Evolutionary conservation across 1,284 basidiomycete species (phyloP), one percentile per base, ranked within the genome.

Genomic region (Marasmius sp.): DNA sequence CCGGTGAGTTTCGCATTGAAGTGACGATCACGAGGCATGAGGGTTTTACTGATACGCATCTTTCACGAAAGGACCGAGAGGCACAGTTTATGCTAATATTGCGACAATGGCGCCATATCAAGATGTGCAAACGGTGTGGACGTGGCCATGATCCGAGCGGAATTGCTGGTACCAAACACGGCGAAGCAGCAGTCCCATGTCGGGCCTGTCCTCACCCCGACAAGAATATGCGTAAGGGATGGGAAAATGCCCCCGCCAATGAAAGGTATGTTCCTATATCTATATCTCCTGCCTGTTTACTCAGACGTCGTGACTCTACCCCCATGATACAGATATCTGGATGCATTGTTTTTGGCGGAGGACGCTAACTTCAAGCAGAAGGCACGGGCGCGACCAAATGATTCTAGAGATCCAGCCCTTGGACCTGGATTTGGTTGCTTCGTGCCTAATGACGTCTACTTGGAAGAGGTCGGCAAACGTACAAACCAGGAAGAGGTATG

Each of bases 321-420:
- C n/a, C n/a, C n/a, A n/a, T n/a, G n/a, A n/a, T n/a, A n/a, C n/a
- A n/a, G n/a, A n/a, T n/a, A n/a, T n/a, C n/a, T n/a, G n/a, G n/a
- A n/a, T n/a, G n/a, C n/a, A n/a, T n/a, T n/a, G n/a, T n/a, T n/a
- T n/a, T n/a, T n/a, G n/a, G 61, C 63, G 1, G 52, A 64, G 43
- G 69, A 71, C 49, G 67, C 66, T 4, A 70, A 69, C 51, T 71
- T 71, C 62, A 61, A 65, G 22, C 62, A 61, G 50, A 68, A 67
- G 47, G 58, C 54, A 8, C 57, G 50, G n/a, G 39, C 63, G 11
- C 58, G 60, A 8, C 57, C 63, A 3, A 54, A 47, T 18, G 38
- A 63, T 27, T 22, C 22, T 1, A 54, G 58, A 34, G 68, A 68
- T 48, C 64, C 67, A 3, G 11, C 59, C 2, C 61, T 70, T 14